Percentiles rank a stretch among this genome's conserved stretches.
Evolutionary conservation across 257 asterid genomes (phyloP).

Genomic region (Paulownia fortunei): DNA sequence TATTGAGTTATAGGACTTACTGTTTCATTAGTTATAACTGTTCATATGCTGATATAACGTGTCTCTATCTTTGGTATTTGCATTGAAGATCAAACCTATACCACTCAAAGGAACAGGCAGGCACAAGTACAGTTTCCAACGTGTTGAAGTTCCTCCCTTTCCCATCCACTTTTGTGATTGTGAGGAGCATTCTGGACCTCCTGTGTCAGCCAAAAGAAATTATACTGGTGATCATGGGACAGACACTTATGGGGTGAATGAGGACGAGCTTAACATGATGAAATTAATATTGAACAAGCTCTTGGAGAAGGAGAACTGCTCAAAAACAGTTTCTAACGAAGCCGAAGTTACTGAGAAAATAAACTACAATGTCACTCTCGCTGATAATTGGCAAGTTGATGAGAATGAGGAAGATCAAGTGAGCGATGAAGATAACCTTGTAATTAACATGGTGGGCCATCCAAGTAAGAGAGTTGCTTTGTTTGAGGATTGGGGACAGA

Average conservation of each 20-base stretch:
- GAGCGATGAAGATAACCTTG: constrained; percentile 74
- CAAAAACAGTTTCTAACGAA: constrained; percentile 33
- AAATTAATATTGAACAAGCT: constrained; percentile 67
- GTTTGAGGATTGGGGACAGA: constrained; percentile 44
- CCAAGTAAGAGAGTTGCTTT: constrained; percentile 39
- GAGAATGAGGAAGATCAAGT: constrained; percentile 48
- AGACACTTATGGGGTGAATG: constrained; percentile 60
- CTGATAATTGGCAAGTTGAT: constrained; percentile 42
- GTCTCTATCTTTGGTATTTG: constrained; percentile 22
- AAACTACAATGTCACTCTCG: constrained; percentile 28
- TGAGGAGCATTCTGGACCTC: constrained; percentile 73
- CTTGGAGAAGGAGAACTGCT: constrained; percentile 51
- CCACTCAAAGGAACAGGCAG: constrained; percentile 88
- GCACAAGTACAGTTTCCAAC: constrained; percentile 98
- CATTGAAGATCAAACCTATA: constrained; percentile 66
- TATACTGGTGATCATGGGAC: constrained; percentile 34
- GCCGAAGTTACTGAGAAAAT: constrained; percentile 35
- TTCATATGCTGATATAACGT: constrained; percentile 29
- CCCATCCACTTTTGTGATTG: constrained; percentile 88
- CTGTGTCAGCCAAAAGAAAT: constrained; percentile 37
- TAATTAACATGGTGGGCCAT: constrained; percentile 62
- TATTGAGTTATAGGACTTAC: not conserved
- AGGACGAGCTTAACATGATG: constrained; percentile 81
- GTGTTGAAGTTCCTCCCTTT: constrained; percentile 70
- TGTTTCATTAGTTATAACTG: not conserved